Base-by-base conservation (phyloP, 108 stramenopile species). In the Bacterosira constricta region DNA sequence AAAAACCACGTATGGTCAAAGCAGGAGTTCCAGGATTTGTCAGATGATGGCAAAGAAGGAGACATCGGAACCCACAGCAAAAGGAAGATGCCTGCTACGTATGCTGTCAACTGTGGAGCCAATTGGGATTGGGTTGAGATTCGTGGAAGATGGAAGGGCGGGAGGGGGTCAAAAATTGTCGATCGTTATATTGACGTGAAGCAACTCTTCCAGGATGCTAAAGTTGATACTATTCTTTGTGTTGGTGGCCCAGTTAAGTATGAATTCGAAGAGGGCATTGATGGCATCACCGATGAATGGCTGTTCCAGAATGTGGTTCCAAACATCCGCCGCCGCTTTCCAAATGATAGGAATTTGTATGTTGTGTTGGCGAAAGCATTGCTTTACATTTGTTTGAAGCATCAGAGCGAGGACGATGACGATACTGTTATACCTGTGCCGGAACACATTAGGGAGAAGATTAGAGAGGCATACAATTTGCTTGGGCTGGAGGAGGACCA, bases 11-110 rank as follows among this genome's bases (percentile, higher is more conserved):
- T 47, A 47, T 47, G 46, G 46, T 4, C 3, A 23, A 23, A 47
- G 20, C 46, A 18, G 20, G 46, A 1, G 20, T 47, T 47, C 46
- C 20, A 47, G 46, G 46, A 47, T 1, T 23, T 47, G 46, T 18
- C 46, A 47, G 21, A 18, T 6, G 46, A 47, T 18, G 3, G 20
- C 20, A 23, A 47, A 0, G 46, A 47, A 47, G 46, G 46, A 23
- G 46, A 23, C 21, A 47, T 47, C 23, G 46, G 46, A 47, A 47
- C 46, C 3, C 46, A 47, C 46, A 47, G 46, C n/a, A 47, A 47
- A 23, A 18, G 46, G 23, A 47, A 47, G 46, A 23, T 47, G 20
- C 21, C 46, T 5, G 46, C 46, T 47, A 23, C 20, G 20, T 47
- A 3, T 4, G 46, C 46, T 47, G 46, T 5, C n/a, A 47, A 47